phyloP scores from a whole-genome alignment of 805 yeast genomes.

The Phaffomyces thermotolerans region DNA sequence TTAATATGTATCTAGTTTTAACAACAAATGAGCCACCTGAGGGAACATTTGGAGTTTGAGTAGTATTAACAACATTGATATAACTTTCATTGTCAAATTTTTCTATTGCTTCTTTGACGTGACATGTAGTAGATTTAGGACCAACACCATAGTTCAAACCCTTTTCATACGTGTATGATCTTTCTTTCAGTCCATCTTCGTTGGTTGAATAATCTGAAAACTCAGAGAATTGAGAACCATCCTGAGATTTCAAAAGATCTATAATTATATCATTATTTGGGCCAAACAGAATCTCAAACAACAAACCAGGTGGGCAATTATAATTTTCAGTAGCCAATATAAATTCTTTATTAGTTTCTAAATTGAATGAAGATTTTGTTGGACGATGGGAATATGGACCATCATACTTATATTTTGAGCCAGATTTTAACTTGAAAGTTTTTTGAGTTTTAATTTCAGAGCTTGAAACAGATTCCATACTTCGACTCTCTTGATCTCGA shows the following conservation, averaged over 20 bases:
- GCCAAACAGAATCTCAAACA: constrained; percentile 68
- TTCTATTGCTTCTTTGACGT: constrained; percentile 53
- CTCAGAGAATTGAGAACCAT: constrained; percentile 29
- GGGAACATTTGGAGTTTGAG: constrained; percentile 91
- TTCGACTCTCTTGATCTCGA: constrained; percentile 2
- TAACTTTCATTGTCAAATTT: constrained; percentile 44
- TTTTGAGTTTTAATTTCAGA: constrained; percentile 13
- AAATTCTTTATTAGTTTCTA: constrained; percentile 41
- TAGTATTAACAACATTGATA: constrained; percentile 53
- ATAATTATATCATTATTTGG: constrained; percentile 36
- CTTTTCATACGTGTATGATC: constrained; percentile 63
- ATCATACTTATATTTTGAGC: constrained; percentile 35
- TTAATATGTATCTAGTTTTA: constrained; percentile 59
- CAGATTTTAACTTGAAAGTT: constrained; percentile 31
- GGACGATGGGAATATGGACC: constrained; percentile 65
- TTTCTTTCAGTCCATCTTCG: constrained; percentile 34
- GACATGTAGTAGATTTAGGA: constrained; percentile 82
- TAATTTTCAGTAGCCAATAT: constrained; percentile 45
- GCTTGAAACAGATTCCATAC: constrained; percentile 5
- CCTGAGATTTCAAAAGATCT: constrained; percentile 34
- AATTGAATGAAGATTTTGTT: constrained; percentile 42
- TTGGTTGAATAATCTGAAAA: constrained; percentile 28
- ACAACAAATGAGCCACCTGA: constrained; percentile 79
- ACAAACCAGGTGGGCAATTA: constrained; percentile 70
- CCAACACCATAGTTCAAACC: constrained; percentile 80